phyloP scores from a whole-genome alignment of 345 rosid species.

The Eucalyptus sp. region DNA sequence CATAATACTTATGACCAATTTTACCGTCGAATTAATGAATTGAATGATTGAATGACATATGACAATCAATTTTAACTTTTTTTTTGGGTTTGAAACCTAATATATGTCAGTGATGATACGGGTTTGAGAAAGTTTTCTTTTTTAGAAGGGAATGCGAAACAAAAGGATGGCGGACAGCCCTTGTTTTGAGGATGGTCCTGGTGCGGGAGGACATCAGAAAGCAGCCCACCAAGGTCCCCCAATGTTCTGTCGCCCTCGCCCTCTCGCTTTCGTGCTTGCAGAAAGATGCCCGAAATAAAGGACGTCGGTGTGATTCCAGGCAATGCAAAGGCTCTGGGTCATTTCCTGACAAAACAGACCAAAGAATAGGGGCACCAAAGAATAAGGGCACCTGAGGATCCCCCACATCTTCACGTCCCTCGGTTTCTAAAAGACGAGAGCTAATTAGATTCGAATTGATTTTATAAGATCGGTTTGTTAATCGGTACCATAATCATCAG shows the following conservation, averaged over 20 bases:
- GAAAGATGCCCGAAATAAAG: background rate
- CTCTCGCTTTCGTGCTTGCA: background rate
- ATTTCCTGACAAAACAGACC: background rate
- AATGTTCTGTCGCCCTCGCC: background rate
- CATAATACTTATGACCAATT: accelerated
- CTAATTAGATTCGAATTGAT: background rate
- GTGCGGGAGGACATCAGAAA: background rate
- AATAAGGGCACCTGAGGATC: background rate
- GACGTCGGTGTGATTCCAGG: background rate
- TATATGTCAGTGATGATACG: no score
- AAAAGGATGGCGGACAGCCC: no score
- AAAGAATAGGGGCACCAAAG: background rate
- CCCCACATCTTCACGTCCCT: background rate
- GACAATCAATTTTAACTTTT: no score
- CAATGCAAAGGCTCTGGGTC: background rate
- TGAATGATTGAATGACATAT: accelerated
- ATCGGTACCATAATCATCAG: background rate
- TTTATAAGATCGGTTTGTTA: background rate
- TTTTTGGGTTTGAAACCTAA: no score
- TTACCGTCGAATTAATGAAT: no score
- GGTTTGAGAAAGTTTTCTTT: background rate
- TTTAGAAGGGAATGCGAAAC: background rate
- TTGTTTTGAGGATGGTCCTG: background rate
- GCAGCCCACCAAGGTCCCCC: background rate
- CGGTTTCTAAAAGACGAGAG: background rate